These are phyloP conservation scores for Daldinia childiae DNA, from an alignment of 495 filamentous ascomycete genomes.

Conservation along the genomic window DNA sequence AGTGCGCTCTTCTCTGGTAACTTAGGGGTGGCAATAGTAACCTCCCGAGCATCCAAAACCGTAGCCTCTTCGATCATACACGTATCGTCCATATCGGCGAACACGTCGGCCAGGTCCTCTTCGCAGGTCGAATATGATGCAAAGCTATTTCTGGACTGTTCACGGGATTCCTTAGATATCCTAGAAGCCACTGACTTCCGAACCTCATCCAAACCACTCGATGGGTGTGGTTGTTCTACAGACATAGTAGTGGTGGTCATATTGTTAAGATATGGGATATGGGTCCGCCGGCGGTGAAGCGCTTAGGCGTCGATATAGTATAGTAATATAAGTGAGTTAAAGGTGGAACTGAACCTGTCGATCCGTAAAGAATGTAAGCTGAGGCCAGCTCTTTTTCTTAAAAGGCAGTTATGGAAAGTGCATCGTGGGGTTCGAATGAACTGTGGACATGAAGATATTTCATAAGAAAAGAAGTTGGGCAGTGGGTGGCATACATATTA, in stretches of 20 bases:
- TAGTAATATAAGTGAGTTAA: conserved; percentile 17
- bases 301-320: conserved; percentile 13
- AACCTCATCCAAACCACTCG: conserved; percentile 14
- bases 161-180: conserved; percentile 25
- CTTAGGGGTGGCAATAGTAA: conserved; percentile 44
- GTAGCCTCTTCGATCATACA: conserved; percentile 44
- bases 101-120: conserved; percentile 41
- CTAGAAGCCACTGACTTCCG: conserved; percentile 20
- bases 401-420: conserved; percentile 24
- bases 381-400: conserved; percentile 47
- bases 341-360: conserved; percentile 34
- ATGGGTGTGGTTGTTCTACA: conserved; percentile 31
- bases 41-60: conserved; percentile 41
- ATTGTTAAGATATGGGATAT: conserved; percentile 15
- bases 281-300: conserved; percentile 25
- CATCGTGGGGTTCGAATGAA: conserved; percentile 24
- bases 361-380: conserved; percentile 42
- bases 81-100: conserved; percentile 43
- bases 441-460: conserved; percentile 24
- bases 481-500: conserved; percentile 39
- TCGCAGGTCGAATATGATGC: conserved; percentile 34
- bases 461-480: conserved; percentile 39
- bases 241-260: conserved; percentile 43
- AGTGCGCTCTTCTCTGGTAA: conserved; percentile 57
- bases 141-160: conserved; percentile 35